Conservation (phyloP, 2,329 filamentous ascomycete species). For the Aspergillus floridensis region DNA sequence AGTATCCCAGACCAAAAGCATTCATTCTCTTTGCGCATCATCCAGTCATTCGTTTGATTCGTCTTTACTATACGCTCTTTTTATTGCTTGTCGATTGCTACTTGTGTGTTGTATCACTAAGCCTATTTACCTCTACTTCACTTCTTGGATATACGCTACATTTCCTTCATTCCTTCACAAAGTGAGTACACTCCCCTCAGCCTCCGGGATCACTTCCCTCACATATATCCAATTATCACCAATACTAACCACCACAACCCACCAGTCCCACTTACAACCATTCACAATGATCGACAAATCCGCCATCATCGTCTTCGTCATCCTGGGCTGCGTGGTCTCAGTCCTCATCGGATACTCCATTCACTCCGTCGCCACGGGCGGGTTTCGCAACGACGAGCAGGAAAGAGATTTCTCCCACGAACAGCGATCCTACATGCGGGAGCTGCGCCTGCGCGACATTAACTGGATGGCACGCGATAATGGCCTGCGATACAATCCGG, state of each 20-base stretch:
- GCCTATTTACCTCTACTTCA: background rate
- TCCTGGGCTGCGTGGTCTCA: slow-evolving; percentile 23
- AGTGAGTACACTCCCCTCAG: background rate
- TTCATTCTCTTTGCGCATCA: background rate
- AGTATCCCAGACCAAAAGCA: background rate
- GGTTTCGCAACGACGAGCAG: slow-evolving; percentile 15
- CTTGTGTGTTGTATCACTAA: background rate
- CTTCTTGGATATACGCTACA: background rate
- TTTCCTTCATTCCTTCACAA: background rate
- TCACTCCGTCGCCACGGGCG: slow-evolving; percentile 17
- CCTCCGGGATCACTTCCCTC: background rate
- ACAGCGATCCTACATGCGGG: slow-evolving; percentile 31
- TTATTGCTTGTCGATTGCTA: background rate
- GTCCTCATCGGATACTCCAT: slow-evolving; percentile 31
- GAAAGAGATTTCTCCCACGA: slow-evolving; percentile 20
- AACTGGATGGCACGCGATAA: slow-evolving; percentile 19
- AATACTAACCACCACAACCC: background rate
- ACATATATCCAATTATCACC: background rate
- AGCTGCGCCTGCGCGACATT: slow-evolving; percentile 24
- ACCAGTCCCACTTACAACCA: background rate
- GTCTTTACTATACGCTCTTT: background rate
- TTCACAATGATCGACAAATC: background rate
- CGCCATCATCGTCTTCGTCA: slow-evolving; percentile 15
- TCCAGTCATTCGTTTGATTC: background rate
- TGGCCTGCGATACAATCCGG: background rate